Base-by-base conservation (phyloP, 2,329 filamentous ascomycete species). In the Penicillium oxalicum region DNA sequence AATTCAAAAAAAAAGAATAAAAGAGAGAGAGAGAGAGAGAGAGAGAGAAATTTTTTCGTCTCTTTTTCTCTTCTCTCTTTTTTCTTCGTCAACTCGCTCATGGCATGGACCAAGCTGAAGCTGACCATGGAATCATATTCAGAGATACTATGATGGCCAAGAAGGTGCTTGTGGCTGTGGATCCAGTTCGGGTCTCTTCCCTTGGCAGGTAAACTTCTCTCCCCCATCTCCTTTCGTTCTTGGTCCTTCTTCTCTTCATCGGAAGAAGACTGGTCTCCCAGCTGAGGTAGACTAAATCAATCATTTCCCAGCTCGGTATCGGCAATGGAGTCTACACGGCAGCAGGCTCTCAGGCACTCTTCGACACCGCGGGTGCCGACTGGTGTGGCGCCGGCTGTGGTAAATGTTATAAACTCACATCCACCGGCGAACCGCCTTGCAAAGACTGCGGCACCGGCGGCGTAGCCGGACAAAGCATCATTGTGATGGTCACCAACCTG, bases 401-500 rank as follows among this genome's bases (percentile, higher is more conserved):
- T 13, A 60, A 54, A 44, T 62, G 60, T 54, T 62, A 57, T 45
- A 51, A 55, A 4, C 46, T 62, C 8, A 62, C 60, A 5, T 60
- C 57, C 1, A 60, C 56, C 0, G 59, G 57, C 24, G 46, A 45
- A 2, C 38, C 59, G 3, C 42, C 57, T 6, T 57, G 52, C 51
- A 49, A 35, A 9, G 52, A 51, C 42, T 60, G 58, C 42, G 60
- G 60, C 9, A 44, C 46, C 4, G 59, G 60, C 24, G 57, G 59
- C 3, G 59, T 46, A 9, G 44, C 44, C 1, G 59, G 59, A 1
- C 45, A 60, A 28, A 58, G 51, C 18, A 62, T 62, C 40, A 60
- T 57, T 9, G 59, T 62, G 18, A 60, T 61, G 60, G 60, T 68
- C 7, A 68, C 64, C 18, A 70, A 70, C 45, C 56, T 70, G 5